Evolutionary conservation across 2,329 filamentous ascomycete genomes (phyloP).

Genomic region (Trichocomaceae sp.): DNA sequence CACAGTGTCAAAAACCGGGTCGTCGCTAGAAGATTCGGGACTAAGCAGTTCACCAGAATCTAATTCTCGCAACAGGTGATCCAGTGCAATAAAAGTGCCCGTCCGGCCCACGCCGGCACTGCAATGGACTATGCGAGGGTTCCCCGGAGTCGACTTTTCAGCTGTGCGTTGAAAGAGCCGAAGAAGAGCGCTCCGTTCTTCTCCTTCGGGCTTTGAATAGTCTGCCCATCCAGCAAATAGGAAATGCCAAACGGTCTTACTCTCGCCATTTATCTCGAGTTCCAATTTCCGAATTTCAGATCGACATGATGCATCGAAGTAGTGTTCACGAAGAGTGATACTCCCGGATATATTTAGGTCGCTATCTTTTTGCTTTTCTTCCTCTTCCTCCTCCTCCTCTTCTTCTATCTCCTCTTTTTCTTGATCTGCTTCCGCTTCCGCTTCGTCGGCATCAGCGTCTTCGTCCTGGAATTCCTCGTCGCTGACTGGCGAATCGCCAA

Average conservation of each 20-base stretch:
- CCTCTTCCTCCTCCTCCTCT: slow-evolving; percentile 44
- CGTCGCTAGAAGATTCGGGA: slow-evolving; percentile 46
- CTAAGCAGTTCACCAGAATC: slow-evolving; percentile 62
- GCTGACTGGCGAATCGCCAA: slow-evolving; percentile 24
- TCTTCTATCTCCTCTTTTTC: slow-evolving; percentile 58
- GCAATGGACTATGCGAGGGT: slow-evolving; percentile 77
- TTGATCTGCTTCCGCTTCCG: slow-evolving; percentile 26
- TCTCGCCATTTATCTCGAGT: slow-evolving; percentile 43
- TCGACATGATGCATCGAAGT: slow-evolving; percentile 50
- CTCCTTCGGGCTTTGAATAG: slow-evolving; percentile 66
- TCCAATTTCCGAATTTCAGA: slow-evolving; percentile 69
- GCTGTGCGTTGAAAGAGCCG: slow-evolving; percentile 45
- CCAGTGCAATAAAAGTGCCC: slow-evolving; percentile 93
- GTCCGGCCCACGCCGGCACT: slow-evolving; percentile 91
- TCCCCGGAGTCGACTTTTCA: slow-evolving; percentile 44
- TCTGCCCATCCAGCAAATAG: slow-evolving; percentile 87
- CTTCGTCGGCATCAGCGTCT: slow-evolving; percentile 57
- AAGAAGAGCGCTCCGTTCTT: slow-evolving; percentile 46
- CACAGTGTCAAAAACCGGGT: slow-evolving; percentile 73
- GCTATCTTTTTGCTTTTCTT: slow-evolving; percentile 53
- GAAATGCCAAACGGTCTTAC: slow-evolving; percentile 71
- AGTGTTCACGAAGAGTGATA: slow-evolving; percentile 54
- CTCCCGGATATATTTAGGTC: slow-evolving; percentile 60
- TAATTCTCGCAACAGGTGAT: slow-evolving; percentile 79
- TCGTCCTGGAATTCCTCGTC: slow-evolving; percentile 43